Conservation (phyloP, 257 asterid genomes). For the Rhazya stricta region DNA sequence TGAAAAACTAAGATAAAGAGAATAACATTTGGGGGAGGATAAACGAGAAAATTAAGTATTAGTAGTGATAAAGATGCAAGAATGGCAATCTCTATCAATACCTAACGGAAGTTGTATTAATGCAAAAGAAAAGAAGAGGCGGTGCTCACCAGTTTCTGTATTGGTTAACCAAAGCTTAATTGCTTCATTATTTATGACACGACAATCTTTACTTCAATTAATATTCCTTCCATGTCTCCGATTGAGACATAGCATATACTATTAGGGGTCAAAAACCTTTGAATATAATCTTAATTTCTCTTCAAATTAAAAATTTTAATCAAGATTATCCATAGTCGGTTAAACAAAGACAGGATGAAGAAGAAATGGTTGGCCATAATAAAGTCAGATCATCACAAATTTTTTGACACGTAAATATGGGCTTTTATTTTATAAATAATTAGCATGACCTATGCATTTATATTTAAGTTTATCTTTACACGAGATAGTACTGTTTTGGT, state of each 20-base stretch:
- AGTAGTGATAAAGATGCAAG: neutral
- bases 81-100: conserved; percentile 5
- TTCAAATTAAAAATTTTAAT: neutral
- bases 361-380: conserved; percentile 33
- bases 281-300: neutral
- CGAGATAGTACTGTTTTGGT: conserved; percentile 18
- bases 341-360: conserved; percentile 23
- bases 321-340: conserved; percentile 9
- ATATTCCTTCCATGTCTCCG: neutral
- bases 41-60: neutral
- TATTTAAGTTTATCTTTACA: conserved; percentile 38
- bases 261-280: neutral
- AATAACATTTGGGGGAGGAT: too few species aligned
- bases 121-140: conserved; percentile 10
- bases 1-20: too few species aligned
- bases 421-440: conserved; percentile 7
- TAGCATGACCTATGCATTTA: conserved; percentile 10
- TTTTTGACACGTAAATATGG: conserved; percentile 29
- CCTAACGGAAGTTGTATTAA: conserved; percentile 14
- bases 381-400: conserved; percentile 22
- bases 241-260: neutral
- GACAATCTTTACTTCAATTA: conserved; percentile 7
- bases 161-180: neutral
- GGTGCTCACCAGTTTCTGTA: conserved; percentile 6
- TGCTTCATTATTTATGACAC: conserved; percentile 18